Conservation (phyloP, 805 yeast genomes). For the Myxozyma udenii region DNA sequence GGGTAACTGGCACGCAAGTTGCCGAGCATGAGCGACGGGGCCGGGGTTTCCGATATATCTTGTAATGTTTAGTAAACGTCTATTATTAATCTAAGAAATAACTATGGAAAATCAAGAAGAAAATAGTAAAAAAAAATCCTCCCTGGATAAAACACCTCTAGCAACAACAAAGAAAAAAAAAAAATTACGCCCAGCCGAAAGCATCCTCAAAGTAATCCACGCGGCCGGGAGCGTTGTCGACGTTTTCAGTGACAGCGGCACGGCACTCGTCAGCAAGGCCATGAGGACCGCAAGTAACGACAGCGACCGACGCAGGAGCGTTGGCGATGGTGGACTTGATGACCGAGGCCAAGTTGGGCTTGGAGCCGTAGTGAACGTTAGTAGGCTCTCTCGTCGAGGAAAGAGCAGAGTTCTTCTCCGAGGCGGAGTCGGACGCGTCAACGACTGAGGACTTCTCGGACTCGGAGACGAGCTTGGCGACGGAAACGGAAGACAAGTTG, state of each 20-base stretch:
- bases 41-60: slow-evolving; percentile 12
- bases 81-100: too few species aligned
- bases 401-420: slow-evolving; percentile 1
- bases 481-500: background rate
- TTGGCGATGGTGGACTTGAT: slow-evolving; percentile 1
- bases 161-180: background rate
- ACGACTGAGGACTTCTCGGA: background rate
- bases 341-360: slow-evolving; percentile 4
- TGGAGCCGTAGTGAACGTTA: background rate
- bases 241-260: background rate
- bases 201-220: slow-evolving; percentile 22
- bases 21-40: background rate
- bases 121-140: too few species aligned
- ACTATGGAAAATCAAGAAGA: too few species aligned
- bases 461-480: too few species aligned
- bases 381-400: background rate
- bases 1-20: background rate
- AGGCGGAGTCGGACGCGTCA: background rate
- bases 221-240: slow-evolving; percentile 5
- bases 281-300: slow-evolving; percentile 14
- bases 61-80: slow-evolving; percentile 6
- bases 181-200: slow-evolving; percentile 9
- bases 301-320: slow-evolving; percentile 13
- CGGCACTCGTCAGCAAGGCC: slow-evolving; percentile 9
- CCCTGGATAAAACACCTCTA: too few species aligned